These are phyloP conservation scores for Haematococcus lacustris DNA, from an alignment of 139 green algal species.

Conservation along the genomic window DNA sequence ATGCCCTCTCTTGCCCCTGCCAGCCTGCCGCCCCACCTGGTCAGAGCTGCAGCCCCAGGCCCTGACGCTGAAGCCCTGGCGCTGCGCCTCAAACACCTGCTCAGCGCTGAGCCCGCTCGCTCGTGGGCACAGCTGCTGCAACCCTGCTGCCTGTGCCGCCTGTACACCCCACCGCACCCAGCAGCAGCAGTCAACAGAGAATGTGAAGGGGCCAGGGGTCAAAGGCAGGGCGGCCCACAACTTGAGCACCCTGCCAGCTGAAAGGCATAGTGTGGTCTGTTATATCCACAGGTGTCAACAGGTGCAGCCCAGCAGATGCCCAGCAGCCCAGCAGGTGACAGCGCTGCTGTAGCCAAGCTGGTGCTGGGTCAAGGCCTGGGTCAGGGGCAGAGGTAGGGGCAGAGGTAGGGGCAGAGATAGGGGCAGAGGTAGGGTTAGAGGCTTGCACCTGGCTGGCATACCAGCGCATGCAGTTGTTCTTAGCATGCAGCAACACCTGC, in stretches of 20 bases:
- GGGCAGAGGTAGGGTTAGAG: too few relatives aligned
- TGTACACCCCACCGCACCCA: background rate
- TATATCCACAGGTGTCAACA: background rate
- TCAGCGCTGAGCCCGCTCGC: slow-evolving; percentile 24
- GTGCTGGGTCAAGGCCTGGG: background rate
- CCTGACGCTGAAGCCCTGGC: slow-evolving; percentile 20
- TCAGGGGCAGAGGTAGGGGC: too few relatives aligned
- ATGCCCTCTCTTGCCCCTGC: background rate
- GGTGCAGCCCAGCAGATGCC: background rate
- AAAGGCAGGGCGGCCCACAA: too few relatives aligned
- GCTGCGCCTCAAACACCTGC: background rate
- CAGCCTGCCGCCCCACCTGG: background rate
- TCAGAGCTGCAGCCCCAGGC: slow-evolving; percentile 36
- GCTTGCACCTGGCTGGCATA: background rate
- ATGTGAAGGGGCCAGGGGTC: too few relatives aligned
- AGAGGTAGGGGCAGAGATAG: too few relatives aligned
- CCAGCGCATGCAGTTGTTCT: background rate
- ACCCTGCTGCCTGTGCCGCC: background rate
- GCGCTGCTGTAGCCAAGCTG: background rate
- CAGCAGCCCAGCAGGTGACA: background rate
- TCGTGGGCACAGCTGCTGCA: slow-evolving; percentile 31
- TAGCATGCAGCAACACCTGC: background rate
- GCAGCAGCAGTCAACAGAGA: background rate
- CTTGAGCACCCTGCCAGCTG: too few relatives aligned
- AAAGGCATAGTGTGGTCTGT: background rate